These are phyloP conservation scores for Dothiorella sarmentorum DNA, from an alignment of 2,329 filamentous ascomycete genomes.

Conservation along the genomic window DNA sequence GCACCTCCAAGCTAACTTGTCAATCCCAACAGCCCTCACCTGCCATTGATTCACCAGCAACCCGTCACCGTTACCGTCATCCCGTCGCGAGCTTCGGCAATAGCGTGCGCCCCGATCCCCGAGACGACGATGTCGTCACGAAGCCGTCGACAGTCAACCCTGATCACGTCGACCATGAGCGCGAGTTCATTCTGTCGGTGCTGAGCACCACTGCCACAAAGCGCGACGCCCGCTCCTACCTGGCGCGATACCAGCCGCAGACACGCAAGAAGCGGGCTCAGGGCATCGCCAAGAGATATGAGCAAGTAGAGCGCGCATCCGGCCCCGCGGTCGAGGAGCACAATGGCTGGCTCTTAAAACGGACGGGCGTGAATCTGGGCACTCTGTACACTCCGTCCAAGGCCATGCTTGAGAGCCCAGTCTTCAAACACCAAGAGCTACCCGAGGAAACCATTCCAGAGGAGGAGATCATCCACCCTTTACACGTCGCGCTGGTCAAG, in stretches of 20 bases:
- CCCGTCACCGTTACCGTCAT: neutral
- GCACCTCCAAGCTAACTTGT: neutral
- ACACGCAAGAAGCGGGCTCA: conserved; percentile 21
- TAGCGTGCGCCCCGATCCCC: conserved; percentile 16
- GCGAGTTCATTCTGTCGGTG: conserved; percentile 64
- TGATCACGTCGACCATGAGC: conserved; percentile 17
- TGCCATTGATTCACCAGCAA: neutral
- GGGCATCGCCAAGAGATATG: conserved; percentile 19
- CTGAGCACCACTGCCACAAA: conserved; percentile 87
- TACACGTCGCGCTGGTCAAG: conserved; percentile 84
- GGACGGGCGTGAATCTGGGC: conserved; percentile 58
- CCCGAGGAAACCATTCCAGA: conserved; percentile 32
- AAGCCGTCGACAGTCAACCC: neutral
- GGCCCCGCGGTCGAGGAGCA: conserved; percentile 28
- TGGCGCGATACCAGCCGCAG: conserved; percentile 64
- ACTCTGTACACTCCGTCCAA: conserved; percentile 57
- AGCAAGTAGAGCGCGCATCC: conserved; percentile 11
- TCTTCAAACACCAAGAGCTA: conserved; percentile 55
- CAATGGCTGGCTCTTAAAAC: conserved; percentile 33
- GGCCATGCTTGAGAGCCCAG: conserved; percentile 57
- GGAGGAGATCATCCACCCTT: conserved; percentile 38
- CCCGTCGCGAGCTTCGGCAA: conserved; percentile 4
- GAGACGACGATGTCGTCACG: neutral
- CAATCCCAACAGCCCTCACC: neutral
- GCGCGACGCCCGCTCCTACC: conserved; percentile 81